These are phyloP conservation scores for Cystobasidium pallidum DNA, from an alignment of 1,284 basidiomycete genomes.

Conservation along the genomic window DNA sequence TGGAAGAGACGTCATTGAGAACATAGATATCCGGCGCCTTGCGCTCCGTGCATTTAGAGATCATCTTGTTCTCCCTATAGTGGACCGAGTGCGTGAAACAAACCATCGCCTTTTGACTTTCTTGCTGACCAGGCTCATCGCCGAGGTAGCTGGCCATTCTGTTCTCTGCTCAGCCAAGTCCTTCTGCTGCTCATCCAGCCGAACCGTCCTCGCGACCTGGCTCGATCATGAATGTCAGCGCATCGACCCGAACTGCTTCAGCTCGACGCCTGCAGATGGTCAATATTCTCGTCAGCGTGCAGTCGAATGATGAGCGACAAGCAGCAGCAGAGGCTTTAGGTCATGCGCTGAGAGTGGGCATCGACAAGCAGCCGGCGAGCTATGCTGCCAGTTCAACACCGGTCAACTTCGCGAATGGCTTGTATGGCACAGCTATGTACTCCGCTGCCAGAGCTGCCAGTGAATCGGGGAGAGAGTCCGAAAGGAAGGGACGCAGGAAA, in stretches of 20 bases:
- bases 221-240: constrained; percentile 15
- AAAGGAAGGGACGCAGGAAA: constrained; percentile 22
- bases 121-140: neutral
- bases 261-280: constrained; percentile 53
- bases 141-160: constrained; percentile 23
- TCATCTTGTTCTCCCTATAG: constrained; percentile 52
- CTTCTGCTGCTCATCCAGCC: constrained; percentile 20
- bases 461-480: constrained; percentile 8
- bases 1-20: constrained; percentile 56
- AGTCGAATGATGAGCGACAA: constrained; percentile 56
- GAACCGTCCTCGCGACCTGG: constrained; percentile 32
- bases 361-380: constrained; percentile 19
- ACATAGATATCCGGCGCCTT: constrained; percentile 77
- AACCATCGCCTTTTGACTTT: neutral
- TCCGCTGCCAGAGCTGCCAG: constrained; percentile 14
- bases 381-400: constrained; percentile 4
- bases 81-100: constrained; percentile 19
- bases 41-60: constrained; percentile 81
- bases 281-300: constrained; percentile 53
- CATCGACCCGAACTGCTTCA: constrained; percentile 26
- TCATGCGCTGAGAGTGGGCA: constrained; percentile 49
- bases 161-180: constrained; percentile 9
- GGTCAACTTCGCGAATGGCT: constrained; percentile 1
- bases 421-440: constrained; percentile 30
- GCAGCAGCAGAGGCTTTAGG: constrained; percentile 54